Conservation (phyloP, 2,329 filamentous ascomycete genomes). For the Daldinia eschscholtzii region DNA sequence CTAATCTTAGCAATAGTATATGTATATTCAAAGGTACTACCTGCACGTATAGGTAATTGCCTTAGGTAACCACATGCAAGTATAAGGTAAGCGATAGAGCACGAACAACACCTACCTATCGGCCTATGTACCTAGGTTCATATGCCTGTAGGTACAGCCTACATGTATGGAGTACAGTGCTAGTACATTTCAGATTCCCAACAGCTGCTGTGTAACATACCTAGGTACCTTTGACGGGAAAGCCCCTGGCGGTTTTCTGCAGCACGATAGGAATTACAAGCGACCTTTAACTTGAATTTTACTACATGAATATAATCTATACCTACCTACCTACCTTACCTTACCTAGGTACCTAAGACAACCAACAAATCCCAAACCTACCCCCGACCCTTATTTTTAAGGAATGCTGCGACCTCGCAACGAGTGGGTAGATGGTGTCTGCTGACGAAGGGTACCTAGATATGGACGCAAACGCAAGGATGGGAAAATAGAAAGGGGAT, state of each 20-base stretch:
- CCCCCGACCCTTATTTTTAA: not conserved
- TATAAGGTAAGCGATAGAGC: too few species aligned
- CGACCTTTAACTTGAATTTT: not conserved
- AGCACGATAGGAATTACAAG: not conserved
- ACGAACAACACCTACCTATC: too few species aligned
- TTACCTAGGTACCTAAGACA: too few species aligned
- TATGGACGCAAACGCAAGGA: not conserved
- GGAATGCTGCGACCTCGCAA: not conserved
- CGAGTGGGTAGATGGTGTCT: not conserved
- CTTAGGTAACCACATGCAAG: too few species aligned
- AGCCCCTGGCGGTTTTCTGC: not conserved
- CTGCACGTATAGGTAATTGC: too few species aligned
- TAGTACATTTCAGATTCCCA: conserved; percentile 10
- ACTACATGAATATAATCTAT: too few species aligned
- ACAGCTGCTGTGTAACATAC: conserved; percentile 20
- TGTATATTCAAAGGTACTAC: too few species aligned
- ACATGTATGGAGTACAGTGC: not conserved
- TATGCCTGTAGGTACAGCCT: not conserved
- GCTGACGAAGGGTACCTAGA: not conserved
- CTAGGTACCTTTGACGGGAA: conserved; percentile 4
- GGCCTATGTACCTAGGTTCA: not conserved
- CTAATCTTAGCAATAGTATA: too few species aligned
- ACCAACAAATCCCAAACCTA: not conserved
- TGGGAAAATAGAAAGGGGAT: conserved; percentile 7
- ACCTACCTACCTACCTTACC: too few species aligned